A percentile compares a stretch with the other conserved stretches of the same genome.
Conservation (phyloP, 495 filamentous ascomycete species). For the Aspergillus wentii region DNA sequence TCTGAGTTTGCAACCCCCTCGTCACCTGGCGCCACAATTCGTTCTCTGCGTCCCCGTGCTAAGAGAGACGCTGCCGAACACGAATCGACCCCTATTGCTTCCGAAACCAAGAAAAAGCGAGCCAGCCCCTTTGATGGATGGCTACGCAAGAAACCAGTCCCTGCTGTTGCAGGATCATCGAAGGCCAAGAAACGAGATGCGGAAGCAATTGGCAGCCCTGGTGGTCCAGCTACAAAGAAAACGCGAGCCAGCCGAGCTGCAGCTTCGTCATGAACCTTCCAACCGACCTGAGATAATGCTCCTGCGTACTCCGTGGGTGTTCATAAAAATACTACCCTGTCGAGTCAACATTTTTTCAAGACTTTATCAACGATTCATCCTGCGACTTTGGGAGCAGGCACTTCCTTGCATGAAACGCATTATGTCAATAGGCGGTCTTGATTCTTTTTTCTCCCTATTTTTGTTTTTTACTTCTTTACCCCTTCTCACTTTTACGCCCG, state of each 20-base stretch:
- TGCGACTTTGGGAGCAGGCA: too few relatives aligned
- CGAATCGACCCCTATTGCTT: slow-evolving; percentile 17
- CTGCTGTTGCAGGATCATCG: slow-evolving; percentile 14
- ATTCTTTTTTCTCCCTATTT: slow-evolving; percentile 1
- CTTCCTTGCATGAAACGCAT: too few relatives aligned
- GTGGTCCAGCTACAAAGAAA: slow-evolving; percentile 25
- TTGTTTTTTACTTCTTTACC: slow-evolving; percentile 1
- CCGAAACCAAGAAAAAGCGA: slow-evolving; percentile 33
- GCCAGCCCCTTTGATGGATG: slow-evolving; percentile 63
- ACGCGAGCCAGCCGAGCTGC: slow-evolving; percentile 16
- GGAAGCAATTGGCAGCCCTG: slow-evolving; percentile 16
- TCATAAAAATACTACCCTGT: too few relatives aligned
- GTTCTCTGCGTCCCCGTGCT: slow-evolving; percentile 22
- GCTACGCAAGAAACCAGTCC: slow-evolving; percentile 52
- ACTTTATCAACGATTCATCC: too few relatives aligned
- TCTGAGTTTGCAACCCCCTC: slow-evolving; percentile 48
- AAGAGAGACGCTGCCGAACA: slow-evolving; percentile 16
- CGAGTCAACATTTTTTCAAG: too few relatives aligned
- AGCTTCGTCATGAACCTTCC: slow-evolving; percentile 8
- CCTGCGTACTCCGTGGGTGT: too few relatives aligned
- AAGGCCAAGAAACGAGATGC: slow-evolving; percentile 29
- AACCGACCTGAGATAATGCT: too few relatives aligned
- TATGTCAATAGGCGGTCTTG: too few relatives aligned
- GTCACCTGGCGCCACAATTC: slow-evolving; percentile 31
- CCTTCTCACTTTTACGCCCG: background rate